phyloP scores from a whole-genome alignment of 495 filamentous ascomycete genomes.

The Apiosordaria backusii region DNA sequence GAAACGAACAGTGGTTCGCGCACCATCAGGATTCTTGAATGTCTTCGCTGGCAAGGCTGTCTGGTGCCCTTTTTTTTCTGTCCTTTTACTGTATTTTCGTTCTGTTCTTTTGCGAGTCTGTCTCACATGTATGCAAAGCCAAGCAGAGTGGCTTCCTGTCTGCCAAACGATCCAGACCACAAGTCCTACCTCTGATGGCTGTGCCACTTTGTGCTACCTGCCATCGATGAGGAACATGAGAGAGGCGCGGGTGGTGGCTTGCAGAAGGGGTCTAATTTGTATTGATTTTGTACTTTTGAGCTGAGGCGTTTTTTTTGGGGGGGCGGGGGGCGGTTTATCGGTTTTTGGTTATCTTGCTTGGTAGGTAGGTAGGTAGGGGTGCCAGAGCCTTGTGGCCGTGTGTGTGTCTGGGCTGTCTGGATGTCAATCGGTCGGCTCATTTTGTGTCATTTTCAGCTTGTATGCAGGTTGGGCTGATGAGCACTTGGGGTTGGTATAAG shows the following conservation, averaged over 20 bases:
- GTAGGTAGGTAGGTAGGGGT: background rate
- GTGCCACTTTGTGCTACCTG: no score
- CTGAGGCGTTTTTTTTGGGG: background rate
- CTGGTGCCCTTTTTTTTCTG: background rate
- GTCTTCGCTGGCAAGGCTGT: background rate
- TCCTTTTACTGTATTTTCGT: background rate
- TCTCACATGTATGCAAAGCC: no score
- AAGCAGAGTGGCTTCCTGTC: background rate
- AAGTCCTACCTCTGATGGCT: background rate
- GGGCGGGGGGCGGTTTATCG: no score
- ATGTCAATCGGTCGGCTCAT: no score
- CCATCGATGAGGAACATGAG: no score
- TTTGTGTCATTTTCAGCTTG: no score
- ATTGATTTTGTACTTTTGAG: background rate
- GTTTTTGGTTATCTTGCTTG: background rate
- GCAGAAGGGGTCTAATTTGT: background rate
- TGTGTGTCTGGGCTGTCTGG: background rate
- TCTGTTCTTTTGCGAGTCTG: background rate
- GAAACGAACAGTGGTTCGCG: no score
- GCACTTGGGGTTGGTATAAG: no score
- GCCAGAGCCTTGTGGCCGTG: background rate
- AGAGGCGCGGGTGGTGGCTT: no score
- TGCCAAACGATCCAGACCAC: background rate
- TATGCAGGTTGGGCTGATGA: no score
- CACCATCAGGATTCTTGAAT: background rate